phyloP scores from a whole-genome alignment of 352 stramenopile species.

The Ophiocytium majus region DNA sequence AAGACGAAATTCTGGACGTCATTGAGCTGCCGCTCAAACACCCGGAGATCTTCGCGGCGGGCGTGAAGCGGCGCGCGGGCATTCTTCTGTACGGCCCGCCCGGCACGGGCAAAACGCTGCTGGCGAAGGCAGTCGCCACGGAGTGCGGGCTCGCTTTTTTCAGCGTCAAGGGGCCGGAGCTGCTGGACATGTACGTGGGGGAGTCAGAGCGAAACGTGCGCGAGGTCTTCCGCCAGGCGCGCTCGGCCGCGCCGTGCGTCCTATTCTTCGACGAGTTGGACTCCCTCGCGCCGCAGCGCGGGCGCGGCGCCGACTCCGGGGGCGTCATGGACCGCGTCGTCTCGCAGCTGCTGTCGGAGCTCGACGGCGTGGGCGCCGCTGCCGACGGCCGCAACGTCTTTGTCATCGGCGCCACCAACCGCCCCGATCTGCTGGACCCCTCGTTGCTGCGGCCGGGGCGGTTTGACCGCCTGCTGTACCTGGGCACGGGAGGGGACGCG shows the following conservation, averaged over 20 bases:
- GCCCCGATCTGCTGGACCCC: constrained; percentile 90
- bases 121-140: constrained; percentile 91
- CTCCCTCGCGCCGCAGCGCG: constrained; percentile 78
- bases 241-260: constrained; percentile 74
- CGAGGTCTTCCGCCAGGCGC: constrained; percentile 81
- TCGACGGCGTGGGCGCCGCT: constrained; percentile 82
- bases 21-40: constrained; percentile 72
- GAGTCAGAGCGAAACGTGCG: constrained; percentile 94
- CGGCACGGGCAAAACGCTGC: constrained; percentile 81
- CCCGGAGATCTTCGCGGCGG: constrained; percentile 66
- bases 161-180: constrained; percentile 80
- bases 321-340: constrained; percentile 92
- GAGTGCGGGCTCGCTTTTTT: constrained; percentile 93
- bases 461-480: constrained; percentile 77
- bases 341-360: constrained; percentile 88
- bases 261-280: constrained; percentile 90
- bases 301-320: constrained; percentile 74
- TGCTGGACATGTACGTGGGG: constrained; percentile 96
- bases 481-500: constrained; percentile 63
- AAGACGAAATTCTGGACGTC: constrained; percentile 71
- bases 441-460: constrained; percentile 85
- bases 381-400: constrained; percentile 69
- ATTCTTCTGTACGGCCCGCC: constrained; percentile 71
- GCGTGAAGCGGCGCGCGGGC: constrained; percentile 62
- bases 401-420: constrained; percentile 93